Conservation (phyloP, 2,329 filamentous ascomycete genomes). For the Claviceps purpurea region DNA sequence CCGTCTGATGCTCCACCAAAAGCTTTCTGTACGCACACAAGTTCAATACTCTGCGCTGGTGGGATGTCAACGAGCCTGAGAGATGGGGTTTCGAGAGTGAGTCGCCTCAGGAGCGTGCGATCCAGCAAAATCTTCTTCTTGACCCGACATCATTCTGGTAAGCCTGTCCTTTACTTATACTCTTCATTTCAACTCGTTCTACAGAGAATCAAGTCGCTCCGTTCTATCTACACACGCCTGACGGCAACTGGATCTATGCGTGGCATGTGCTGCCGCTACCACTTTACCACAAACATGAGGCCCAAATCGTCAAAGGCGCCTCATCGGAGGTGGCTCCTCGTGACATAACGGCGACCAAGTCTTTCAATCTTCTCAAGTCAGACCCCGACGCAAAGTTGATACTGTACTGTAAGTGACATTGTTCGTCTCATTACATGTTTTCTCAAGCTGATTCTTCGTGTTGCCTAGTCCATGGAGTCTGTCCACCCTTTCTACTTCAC, state of each 20-base stretch:
- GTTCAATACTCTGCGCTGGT: slow-evolving; percentile 57
- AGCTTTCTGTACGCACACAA: slow-evolving; percentile 79
- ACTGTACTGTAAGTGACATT: slow-evolving; percentile 42
- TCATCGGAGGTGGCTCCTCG: slow-evolving; percentile 27
- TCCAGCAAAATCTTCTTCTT: background rate
- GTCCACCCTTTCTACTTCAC: background rate
- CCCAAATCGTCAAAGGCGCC: slow-evolving; percentile 38
- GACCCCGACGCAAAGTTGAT: slow-evolving; percentile 52
- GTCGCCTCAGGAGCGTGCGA: slow-evolving; percentile 5
- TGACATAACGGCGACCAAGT: slow-evolving; percentile 42
- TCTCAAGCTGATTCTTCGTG: background rate
- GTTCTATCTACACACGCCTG: slow-evolving; percentile 62
- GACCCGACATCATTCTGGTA: background rate
- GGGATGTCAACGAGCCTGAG: slow-evolving; percentile 63
- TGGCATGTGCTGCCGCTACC: slow-evolving; percentile 83
- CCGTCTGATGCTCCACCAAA: background rate
- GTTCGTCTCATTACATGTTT: background rate
- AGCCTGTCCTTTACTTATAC: background rate
- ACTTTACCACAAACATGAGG: slow-evolving; percentile 60
- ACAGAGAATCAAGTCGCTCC: slow-evolving; percentile 78
- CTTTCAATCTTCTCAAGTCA: slow-evolving; percentile 47
- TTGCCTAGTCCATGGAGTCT: slow-evolving; percentile 46
- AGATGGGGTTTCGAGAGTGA: slow-evolving; percentile 75
- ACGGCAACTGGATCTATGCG: slow-evolving; percentile 67
- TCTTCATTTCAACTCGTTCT: background rate